Evolutionary conservation across 129 eudicot genomes (phyloP), one percentile per base, ranked within the genome.

Genomic region (Silybum marianum): DNA sequence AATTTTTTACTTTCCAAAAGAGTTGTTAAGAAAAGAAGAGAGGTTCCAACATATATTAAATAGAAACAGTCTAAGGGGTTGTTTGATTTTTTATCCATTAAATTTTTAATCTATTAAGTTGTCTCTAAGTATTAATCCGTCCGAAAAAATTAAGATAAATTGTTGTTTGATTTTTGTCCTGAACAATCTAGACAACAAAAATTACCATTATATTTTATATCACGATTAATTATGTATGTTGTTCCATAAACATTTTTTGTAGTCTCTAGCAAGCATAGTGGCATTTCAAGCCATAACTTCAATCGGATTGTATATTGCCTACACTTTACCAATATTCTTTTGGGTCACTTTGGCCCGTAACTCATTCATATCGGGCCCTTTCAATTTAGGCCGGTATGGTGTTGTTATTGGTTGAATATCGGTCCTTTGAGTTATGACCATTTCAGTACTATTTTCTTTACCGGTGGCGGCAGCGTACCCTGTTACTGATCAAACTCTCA

Each of bases 271-370:
- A 77, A 96, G 99, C 88, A 62, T 88, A 87, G 98, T 93, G 80
- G 99, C 99, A 69, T 96, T 96, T 82, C 93, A 96, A 80, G 98
- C 99, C 7, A 96, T 96, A 98, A 95, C 93, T 69, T 96, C 99
- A 25, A 96, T 96, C 23, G 99, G 99, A 25, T 89, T 96, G 81
- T 96, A 96, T 93, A 93, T 93, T 71, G 95, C 99, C 24, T 96
- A 96, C 24, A 98, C 98, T 0, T 62, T 96, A 63, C 99, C 99
- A 30, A 93, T 96, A 82, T 90, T 96, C 78, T 93, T 96, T 39
- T 77, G 98, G 85, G 92, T 96, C 66, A 96, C 98, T 54, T 80
- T 96, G 90, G 97, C 99, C 21, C 93, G 92, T 21, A 96, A 91
- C 74, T 85, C 97, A 7, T 96, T 96, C 40, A 77, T 48, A 42